phyloP scores from a whole-genome alignment of 148 eudicot species.

The Chenopodium berlandieri region DNA sequence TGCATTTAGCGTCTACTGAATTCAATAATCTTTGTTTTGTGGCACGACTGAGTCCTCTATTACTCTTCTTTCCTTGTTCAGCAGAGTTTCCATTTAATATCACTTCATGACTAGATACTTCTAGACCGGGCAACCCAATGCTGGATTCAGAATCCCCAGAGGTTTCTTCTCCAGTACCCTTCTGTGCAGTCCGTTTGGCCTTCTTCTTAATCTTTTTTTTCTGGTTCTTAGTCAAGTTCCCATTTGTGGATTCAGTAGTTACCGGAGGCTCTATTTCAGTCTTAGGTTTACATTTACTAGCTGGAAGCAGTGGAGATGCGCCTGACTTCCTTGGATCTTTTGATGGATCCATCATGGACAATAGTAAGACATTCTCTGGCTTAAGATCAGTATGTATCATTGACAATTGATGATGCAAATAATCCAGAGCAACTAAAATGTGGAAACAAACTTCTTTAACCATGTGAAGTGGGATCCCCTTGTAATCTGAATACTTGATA shows the following conservation, averaged over 20 bases:
- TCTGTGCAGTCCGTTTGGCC: slow-evolving; percentile 73
- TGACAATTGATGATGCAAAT: slow-evolving; percentile 77
- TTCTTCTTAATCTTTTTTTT: slow-evolving; percentile 79
- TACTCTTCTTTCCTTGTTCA: slow-evolving; percentile 43
- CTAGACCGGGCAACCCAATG: slow-evolving; percentile 27
- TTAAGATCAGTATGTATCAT: slow-evolving; percentile 96
- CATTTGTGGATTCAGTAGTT: slow-evolving; percentile 39
- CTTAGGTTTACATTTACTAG: slow-evolving; percentile 44
- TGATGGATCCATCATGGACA: slow-evolving; percentile 73
- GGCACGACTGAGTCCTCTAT: slow-evolving; percentile 61
- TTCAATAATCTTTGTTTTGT: slow-evolving; percentile 55
- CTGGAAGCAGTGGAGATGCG: slow-evolving; percentile 52
- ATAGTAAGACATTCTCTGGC: slow-evolving; percentile 84
- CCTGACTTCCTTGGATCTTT: slow-evolving; percentile 73
- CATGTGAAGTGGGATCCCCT: slow-evolving; percentile 76
- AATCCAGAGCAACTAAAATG: slow-evolving; percentile 77
- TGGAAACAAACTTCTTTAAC: slow-evolving; percentile 86
- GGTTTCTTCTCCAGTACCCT: slow-evolving; percentile 47
- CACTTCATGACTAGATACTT: slow-evolving; percentile 38
- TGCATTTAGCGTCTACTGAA: slow-evolving; percentile 70
- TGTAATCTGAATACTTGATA: slow-evolving; percentile 80
- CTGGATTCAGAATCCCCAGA: slow-evolving; percentile 47
- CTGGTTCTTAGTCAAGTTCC: slow-evolving; percentile 79
- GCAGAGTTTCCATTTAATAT: slow-evolving; percentile 34
- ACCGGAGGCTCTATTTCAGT: slow-evolving; percentile 46